Base-by-base conservation (phyloP, 129 eudicot species). In the Helianthus tuberosus region DNA sequence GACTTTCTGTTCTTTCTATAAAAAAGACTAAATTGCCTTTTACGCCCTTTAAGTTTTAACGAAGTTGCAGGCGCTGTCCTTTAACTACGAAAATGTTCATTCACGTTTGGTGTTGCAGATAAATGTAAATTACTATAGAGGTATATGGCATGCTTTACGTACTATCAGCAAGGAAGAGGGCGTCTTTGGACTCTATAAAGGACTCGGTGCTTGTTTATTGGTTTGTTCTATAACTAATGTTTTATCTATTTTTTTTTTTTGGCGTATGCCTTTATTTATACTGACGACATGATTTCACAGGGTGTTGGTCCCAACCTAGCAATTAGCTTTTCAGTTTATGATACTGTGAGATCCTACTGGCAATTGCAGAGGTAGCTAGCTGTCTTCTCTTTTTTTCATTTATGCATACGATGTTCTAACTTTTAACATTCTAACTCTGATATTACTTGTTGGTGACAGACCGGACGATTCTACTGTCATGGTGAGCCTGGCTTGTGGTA, bases 291-390 rank as follows among this genome's bases (percentile, higher is more conserved):
- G 54, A 63, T 58, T 15, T 64, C 73, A 78, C 88, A 93, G 98
- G 94, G 98, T 79, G 98, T 93, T 77, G 98, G 96, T 62, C 98
- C 98, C 60, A 93, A 88, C 62, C 73, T 93, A 75, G 98, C 98
- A 38, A 90, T 93, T 76, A 93, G 96, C 84, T 93, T 93, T 76
- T 87, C 98, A 25, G 98, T 90, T 61, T 93, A 93, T 54, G 96
- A 93, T 46, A 93, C 91, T 20, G 77, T 57, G 57, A 88, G 91
- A 84, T 80, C 91, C 57, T 87, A 86, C 65, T 90, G 96, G 98
- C 87, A 80, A 39, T 47, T 76, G 32, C 89, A 86, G 38, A 90
- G 98, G 98, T 93, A 54, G 27, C 4, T 93, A 54, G 27, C 4
- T 15, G 35, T 15, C 38, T 51, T 46, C 41, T 13, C 38, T 59